These are phyloP conservation scores for Erodium trifolium DNA, from an alignment of 441 rosid species.

Conservation along the genomic window DNA sequence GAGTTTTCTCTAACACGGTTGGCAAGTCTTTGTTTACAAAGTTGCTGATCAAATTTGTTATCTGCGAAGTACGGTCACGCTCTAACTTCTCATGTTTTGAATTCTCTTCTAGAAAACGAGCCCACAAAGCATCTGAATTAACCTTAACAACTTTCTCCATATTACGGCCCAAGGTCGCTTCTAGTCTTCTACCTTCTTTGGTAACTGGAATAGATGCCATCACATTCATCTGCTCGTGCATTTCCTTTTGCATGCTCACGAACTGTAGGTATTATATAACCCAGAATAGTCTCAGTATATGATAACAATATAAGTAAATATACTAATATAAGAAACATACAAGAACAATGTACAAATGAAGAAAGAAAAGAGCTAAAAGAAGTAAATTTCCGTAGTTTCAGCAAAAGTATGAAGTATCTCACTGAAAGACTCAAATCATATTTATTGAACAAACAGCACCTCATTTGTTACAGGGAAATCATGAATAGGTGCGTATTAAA, in stretches of 20 bases:
- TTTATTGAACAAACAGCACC: neutral
- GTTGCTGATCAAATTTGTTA: constrained; percentile 34
- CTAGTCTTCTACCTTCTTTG: constrained; percentile 48
- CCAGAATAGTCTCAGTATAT: neutral
- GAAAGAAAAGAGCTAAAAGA: neutral
- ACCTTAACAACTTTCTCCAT: constrained; percentile 41
- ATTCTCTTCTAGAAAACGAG: constrained; percentile 41
- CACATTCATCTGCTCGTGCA: constrained; percentile 40
- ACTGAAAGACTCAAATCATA: neutral
- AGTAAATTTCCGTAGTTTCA: neutral
- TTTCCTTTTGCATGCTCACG: constrained; percentile 38
- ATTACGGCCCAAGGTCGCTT: constrained; percentile 39
- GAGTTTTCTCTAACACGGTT: constrained; percentile 32
- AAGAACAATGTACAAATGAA: neutral
- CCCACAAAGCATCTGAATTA: constrained; percentile 42
- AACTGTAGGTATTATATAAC: constrained; percentile 23
- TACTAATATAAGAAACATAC: neutral
- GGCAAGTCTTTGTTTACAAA: constrained; percentile 37
- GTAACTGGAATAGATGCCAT: constrained; percentile 32
- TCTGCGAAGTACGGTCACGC: constrained; percentile 34
- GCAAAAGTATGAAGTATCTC: neutral
- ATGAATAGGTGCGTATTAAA: neutral
- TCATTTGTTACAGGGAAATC: neutral
- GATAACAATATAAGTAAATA: constrained; percentile 1
- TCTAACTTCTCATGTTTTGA: constrained; percentile 40